Conservation (phyloP, 148 eudicot genomes). For the Rhododendron ferrugineum region DNA sequence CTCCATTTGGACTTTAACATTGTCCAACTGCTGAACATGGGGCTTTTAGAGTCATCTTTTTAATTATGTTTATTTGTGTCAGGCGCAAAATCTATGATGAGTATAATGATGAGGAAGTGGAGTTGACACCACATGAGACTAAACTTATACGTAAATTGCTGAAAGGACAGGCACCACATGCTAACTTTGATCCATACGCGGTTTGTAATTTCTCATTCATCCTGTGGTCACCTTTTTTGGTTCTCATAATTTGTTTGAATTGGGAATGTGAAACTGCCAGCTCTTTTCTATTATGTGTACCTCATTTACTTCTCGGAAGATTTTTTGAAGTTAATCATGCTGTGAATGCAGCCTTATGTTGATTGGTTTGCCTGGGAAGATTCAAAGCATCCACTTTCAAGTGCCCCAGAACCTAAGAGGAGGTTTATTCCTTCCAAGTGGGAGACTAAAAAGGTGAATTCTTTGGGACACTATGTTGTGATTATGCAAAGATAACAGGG, state of each 20-base stretch:
- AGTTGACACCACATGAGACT: constrained; percentile 56
- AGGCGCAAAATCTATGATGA: constrained; percentile 88
- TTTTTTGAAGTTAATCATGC: constrained; percentile 6
- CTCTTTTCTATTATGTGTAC: background rate
- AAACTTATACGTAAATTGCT: constrained; percentile 55
- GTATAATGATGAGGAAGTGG: constrained; percentile 85
- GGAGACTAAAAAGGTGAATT: constrained; percentile 68
- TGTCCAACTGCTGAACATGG: background rate
- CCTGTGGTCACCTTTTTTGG: background rate
- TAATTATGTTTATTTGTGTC: constrained; percentile 10
- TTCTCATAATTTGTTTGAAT: background rate
- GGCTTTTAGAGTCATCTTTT: background rate
- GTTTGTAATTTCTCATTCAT: constrained; percentile 30
- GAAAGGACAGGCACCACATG: constrained; percentile 86
- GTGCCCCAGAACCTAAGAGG: constrained; percentile 92
- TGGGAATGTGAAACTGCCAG: background rate
- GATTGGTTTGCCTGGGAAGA: constrained; percentile 84
- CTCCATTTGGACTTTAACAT: background rate
- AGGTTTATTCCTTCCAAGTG: constrained; percentile 89
- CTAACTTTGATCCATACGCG: constrained; percentile 79
- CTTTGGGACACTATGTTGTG: constrained; percentile 4
- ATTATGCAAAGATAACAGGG: background rate
- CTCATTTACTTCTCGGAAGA: background rate
- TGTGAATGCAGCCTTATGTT: constrained; percentile 66
- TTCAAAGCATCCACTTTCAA: constrained; percentile 70